Evolutionary conservation across 176 grass and related monocot species (phyloP).

Genomic region (Ensete ventricosum): DNA sequence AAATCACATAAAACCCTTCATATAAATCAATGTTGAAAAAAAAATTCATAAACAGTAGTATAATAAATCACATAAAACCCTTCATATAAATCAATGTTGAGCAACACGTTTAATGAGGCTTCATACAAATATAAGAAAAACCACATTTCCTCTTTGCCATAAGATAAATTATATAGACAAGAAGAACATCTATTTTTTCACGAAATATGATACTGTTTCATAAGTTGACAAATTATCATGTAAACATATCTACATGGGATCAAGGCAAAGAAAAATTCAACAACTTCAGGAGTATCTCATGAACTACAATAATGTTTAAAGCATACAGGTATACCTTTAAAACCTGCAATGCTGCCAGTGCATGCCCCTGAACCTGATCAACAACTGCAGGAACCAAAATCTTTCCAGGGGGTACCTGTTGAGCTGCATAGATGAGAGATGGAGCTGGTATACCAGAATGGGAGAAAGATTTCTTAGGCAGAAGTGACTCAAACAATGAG

Average conservation of each 20-base stretch:
- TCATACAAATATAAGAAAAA: neutral
- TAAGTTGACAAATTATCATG: constrained; percentile 1
- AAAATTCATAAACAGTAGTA: too few relatives aligned
- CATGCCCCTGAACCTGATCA: constrained; percentile 65
- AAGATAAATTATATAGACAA: neutral
- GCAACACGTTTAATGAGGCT: neutral
- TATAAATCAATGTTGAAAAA: too few relatives aligned
- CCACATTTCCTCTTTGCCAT: neutral
- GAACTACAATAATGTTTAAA: neutral
- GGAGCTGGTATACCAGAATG: constrained; percentile 71
- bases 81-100: too few relatives aligned
- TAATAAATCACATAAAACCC: too few relatives aligned
- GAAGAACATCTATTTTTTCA: neutral
- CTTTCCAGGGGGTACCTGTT: constrained; percentile 48
- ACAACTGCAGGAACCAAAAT: constrained; percentile 64
- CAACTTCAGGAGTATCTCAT: neutral
- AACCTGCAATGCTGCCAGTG: constrained; percentile 59
- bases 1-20: too few relatives aligned
- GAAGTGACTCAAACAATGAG: constrained; percentile 16
- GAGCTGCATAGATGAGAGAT: constrained; percentile 40
- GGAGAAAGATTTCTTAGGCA: constrained; percentile 32
- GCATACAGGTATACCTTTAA: constrained; percentile 49
- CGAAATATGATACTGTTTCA: neutral
- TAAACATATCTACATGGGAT: neutral
- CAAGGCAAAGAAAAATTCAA: neutral